A percentile compares a stretch with the other conserved stretches of the same genome.
Conservation (phyloP, 2,329 filamentous ascomycete genomes). For the Stachybotrys echinatus region DNA sequence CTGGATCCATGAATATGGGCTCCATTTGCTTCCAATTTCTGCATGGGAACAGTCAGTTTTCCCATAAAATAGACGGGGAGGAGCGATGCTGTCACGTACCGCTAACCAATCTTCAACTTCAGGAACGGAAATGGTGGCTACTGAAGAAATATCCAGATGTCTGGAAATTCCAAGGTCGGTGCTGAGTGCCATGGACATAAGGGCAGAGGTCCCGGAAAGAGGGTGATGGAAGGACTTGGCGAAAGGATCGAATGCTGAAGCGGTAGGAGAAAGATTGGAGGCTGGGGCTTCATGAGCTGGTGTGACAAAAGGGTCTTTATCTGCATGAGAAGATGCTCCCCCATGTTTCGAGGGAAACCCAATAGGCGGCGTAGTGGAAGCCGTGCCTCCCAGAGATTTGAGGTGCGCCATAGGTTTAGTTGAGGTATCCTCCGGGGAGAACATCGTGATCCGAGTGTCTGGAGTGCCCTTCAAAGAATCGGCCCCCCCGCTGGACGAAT, state of each 20-base stretch:
- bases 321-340: conserved; percentile 14
- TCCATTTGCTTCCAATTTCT: conserved; percentile 34
- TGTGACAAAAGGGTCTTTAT: conserved; percentile 52
- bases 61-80: not conserved
- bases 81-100: conserved; percentile 26
- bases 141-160: conserved; percentile 35
- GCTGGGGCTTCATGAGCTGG: conserved; percentile 19
- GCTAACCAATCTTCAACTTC: conserved; percentile 39
- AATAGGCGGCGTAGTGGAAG: conserved; percentile 21
- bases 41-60: conserved; percentile 6
- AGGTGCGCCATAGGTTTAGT: conserved; percentile 33
- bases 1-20: conserved; percentile 29
- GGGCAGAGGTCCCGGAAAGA: no score
- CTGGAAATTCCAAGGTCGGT: conserved; percentile 39
- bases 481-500: conserved; percentile 43
- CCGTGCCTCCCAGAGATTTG: conserved; percentile 22
- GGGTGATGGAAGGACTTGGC: conserved; percentile 2
- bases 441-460: conserved; percentile 57
- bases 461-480: conserved; percentile 60
- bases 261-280: conserved; percentile 56
- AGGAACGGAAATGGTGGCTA: conserved; percentile 18
- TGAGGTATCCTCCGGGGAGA: conserved; percentile 55
- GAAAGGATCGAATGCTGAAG: conserved; percentile 54
- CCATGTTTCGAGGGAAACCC: not conserved
- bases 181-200: conserved; percentile 26